phyloP scores from a whole-genome alignment of 305 asterid species.

The Plantago coronopus region DNA sequence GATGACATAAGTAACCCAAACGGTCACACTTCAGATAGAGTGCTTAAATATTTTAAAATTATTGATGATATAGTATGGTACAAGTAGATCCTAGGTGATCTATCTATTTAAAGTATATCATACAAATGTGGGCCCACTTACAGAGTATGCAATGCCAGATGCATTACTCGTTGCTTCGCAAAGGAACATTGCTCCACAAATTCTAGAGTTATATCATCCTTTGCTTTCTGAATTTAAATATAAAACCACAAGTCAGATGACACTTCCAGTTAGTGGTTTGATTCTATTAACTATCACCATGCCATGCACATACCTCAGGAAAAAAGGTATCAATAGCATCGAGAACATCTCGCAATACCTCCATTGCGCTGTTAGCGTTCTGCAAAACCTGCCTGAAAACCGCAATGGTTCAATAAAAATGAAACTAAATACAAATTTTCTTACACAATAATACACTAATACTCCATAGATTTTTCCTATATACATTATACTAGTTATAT shows the following conservation, averaged over 20 bases:
- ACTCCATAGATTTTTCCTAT: constrained; percentile 1
- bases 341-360: constrained; percentile 82
- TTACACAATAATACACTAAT: background rate
- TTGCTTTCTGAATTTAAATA: constrained; percentile 58
- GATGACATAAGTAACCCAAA: background rate
- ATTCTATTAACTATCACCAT: background rate
- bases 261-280: background rate
- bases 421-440: constrained; percentile 5
- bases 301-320: constrained; percentile 52
- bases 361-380: constrained; percentile 76
- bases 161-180: constrained; percentile 90
- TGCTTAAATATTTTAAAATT: background rate
- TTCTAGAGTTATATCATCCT: constrained; percentile 92
- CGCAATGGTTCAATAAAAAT: constrained; percentile 13
- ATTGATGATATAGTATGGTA: no score
- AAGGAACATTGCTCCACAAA: constrained; percentile 97
- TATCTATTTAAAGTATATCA: background rate
- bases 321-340: constrained; percentile 55
- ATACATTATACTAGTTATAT: background rate
- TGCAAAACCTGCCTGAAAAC: constrained; percentile 51
- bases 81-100: no score
- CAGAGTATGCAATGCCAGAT: constrained; percentile 87
- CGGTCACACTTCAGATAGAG: background rate
- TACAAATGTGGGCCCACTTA: constrained; percentile 24
- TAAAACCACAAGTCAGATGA: constrained; percentile 8